These are phyloP conservation scores for Dioszegia hungarica DNA, from an alignment of 768 basidiomycete genomes.

Conservation along the genomic window DNA sequence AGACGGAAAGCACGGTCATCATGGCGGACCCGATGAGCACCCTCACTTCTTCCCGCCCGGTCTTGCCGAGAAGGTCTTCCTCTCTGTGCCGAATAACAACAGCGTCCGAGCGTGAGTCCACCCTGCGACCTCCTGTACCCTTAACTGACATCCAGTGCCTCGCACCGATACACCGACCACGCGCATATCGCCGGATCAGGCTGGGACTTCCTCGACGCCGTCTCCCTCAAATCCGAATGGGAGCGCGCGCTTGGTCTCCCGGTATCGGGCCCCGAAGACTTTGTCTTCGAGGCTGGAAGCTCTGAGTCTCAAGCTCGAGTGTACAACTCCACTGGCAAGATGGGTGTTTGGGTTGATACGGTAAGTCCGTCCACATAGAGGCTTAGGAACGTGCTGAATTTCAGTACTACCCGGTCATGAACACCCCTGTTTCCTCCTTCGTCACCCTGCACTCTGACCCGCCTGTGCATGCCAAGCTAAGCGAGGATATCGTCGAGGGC, in stretches of 20 bases:
- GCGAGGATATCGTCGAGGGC: slow-evolving; percentile 66
- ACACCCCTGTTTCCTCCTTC: slow-evolving; percentile 66
- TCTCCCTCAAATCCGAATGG: slow-evolving; percentile 46
- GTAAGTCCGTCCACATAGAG: slow-evolving; percentile 17
- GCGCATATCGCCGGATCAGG: slow-evolving; percentile 46
- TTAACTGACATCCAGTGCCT: slow-evolving; percentile 23
- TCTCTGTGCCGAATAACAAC: slow-evolving; percentile 41
- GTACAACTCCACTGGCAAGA: slow-evolving; percentile 20
- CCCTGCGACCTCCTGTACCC: no score
- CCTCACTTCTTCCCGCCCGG: slow-evolving; percentile 19
- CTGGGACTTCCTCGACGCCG: slow-evolving; percentile 38
- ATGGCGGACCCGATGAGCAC: background rate
- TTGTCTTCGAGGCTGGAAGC: slow-evolving; percentile 43
- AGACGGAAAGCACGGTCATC: slow-evolving; percentile 5
- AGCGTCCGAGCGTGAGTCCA: slow-evolving; percentile 40
- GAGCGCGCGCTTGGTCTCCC: slow-evolving; percentile 39
- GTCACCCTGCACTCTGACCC: slow-evolving; percentile 61
- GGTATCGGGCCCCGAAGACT: slow-evolving; percentile 31
- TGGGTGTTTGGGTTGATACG: slow-evolving; percentile 47
- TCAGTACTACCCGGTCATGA: slow-evolving; percentile 77
- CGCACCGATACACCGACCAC: slow-evolving; percentile 34
- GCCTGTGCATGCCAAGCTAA: slow-evolving; percentile 66
- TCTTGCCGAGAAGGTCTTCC: slow-evolving; percentile 44
- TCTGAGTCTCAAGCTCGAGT: slow-evolving; percentile 31
- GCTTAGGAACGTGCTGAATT: background rate